Base-by-base conservation (phyloP, 2,329 filamentous ascomycete genomes). In the Penicillium sp. region DNA sequence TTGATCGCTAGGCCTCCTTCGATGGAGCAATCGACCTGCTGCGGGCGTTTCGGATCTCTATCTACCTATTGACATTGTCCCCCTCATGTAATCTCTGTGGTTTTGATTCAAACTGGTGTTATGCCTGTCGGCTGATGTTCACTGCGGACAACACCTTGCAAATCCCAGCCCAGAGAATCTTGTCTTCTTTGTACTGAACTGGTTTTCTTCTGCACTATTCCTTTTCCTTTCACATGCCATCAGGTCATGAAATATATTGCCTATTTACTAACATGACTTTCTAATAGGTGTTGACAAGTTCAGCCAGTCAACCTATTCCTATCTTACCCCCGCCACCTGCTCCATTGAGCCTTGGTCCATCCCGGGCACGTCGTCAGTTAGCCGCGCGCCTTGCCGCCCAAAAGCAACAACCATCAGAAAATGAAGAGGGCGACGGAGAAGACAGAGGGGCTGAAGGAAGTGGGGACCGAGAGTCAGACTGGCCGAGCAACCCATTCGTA, bases 331-430 rank as follows among this genome's bases (percentile, higher is more conserved):
- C 77, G 1, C 88, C 88, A n/a, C 89, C 86, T 23, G 87, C 90
- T 33, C 91, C 92, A 13, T 80, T 96, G 68, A 94, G 93, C 72
- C 87, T 93, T 36, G 87, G 90, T 0, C 92, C 93, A 2, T 95
- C 91, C 8, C 86, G 93, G 51, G 93, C 93, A 8, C 86, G 93
- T 50, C 82, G 91, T 54, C 91, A 96, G 73, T 84, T 97, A n/a
- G 92, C 92, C n/a, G 90, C 90, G 13, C 86, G 92, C 13, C 82
- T 97, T 68, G 85, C 90, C 2, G 84, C 89, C 75, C 89, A 91
- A 63, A 85, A 87, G 64, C 88, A 90, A 72, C 84, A 85, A 63
- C 76, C 80, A 6, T 75, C 79, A 25, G 76, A 75, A 41, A 72
- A 80, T 2, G 75, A 64, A 21, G 68, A 70, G 7, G 68, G 61